These are phyloP conservation scores for Aspergillus fischeri DNA, from an alignment of 2,329 filamentous ascomycete genomes.

Conservation along the genomic window DNA sequence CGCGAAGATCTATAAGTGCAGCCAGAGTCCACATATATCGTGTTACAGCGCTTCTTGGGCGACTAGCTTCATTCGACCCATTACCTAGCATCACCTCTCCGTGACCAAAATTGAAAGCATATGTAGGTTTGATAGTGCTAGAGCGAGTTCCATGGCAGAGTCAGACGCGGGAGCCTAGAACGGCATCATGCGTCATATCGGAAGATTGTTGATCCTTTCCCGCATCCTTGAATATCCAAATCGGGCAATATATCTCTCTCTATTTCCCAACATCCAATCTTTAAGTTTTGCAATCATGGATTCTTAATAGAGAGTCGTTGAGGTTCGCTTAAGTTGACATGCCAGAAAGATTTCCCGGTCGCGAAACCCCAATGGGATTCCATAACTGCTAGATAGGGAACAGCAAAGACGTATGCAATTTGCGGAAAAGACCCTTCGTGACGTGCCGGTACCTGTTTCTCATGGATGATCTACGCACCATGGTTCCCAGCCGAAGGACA, in stretches of 20 bases:
- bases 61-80: background rate
- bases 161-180: background rate
- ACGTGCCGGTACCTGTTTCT: background rate
- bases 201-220: background rate
- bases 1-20: background rate
- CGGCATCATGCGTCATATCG: constrained; percentile 8
- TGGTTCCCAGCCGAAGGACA: background rate
- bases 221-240: background rate
- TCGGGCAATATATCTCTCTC: background rate
- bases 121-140: background rate
- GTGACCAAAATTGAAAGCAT: background rate
- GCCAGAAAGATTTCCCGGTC: background rate
- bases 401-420: background rate
- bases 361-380: background rate
- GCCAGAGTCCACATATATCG: background rate
- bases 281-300: background rate
- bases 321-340: background rate
- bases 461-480: background rate
- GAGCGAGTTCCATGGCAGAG: constrained; percentile 1
- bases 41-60: background rate
- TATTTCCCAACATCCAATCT: background rate
- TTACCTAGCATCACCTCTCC: background rate
- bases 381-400: background rate
- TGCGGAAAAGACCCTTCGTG: no score
- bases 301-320: background rate